These are phyloP conservation scores for Wallacemonas collosoma DNA, from an alignment of 208 protist species.

Conservation along the genomic window DNA sequence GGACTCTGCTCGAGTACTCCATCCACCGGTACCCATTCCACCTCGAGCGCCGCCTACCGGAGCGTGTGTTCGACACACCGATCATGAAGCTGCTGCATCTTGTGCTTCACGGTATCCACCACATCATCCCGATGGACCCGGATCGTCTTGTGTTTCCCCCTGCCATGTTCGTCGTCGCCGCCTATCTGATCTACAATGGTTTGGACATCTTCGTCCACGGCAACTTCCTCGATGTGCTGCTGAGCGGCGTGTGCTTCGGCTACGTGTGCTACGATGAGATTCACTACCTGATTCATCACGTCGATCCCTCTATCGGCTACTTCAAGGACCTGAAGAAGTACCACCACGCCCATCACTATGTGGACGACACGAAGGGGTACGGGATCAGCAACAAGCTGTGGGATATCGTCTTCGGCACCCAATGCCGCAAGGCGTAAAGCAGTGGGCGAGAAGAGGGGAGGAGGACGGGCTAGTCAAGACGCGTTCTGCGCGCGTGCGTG, in stretches of 20 bases:
- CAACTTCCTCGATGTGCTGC: slow-evolving; percentile 45
- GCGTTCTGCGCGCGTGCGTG: no score
- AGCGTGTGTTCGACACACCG: slow-evolving; percentile 32
- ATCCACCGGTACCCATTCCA: slow-evolving; percentile 57
- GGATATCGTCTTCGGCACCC: slow-evolving; percentile 46
- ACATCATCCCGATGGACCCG: slow-evolving; percentile 64
- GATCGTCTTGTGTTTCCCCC: slow-evolving; percentile 58
- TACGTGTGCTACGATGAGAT: slow-evolving; percentile 54
- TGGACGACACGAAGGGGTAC: slow-evolving; percentile 43
- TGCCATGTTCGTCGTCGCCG: slow-evolving; percentile 36
- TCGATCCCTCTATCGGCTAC: slow-evolving; percentile 39
- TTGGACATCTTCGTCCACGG: slow-evolving; percentile 30
- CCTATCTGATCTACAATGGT: slow-evolving; percentile 39
- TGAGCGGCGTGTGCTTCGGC: slow-evolving; percentile 37
- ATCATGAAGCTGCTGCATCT: slow-evolving; percentile 45
- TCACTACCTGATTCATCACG: slow-evolving; percentile 51
- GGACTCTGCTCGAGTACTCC: slow-evolving; percentile 49
- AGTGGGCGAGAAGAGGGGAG: no score
- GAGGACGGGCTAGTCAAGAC: no score
- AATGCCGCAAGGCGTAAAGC: slow-evolving; percentile 30
- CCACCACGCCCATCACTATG: slow-evolving; percentile 63
- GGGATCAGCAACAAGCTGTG: slow-evolving; percentile 54
- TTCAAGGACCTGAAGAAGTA: slow-evolving; percentile 58
- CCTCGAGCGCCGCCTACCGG: slow-evolving; percentile 37
- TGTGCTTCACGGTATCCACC: slow-evolving; percentile 52